A percentile compares a stretch with the other conserved stretches of the same genome.
Evolutionary conservation across 1,284 basidiomycete species (phyloP).

Genomic region (Ceratobasidium sp.): DNA sequence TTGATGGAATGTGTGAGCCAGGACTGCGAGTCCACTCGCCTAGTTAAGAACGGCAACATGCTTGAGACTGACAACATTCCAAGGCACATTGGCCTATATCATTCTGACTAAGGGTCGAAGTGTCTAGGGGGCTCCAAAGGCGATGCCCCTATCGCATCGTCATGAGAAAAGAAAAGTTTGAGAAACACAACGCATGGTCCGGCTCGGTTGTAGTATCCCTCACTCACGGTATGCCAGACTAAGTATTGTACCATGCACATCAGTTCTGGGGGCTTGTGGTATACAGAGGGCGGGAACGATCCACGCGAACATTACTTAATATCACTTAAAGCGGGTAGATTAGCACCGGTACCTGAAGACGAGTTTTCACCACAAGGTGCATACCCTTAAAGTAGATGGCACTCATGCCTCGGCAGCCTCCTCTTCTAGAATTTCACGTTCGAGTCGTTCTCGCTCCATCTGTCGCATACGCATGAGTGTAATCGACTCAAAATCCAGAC

Average conservation of each 20-base stretch:
- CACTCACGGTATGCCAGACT: background rate
- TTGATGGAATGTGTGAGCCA: conserved; percentile 13
- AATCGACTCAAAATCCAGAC: conserved; percentile 80
- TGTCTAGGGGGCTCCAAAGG: background rate
- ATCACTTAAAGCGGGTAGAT: background rate
- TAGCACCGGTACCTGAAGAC: background rate
- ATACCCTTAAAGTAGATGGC: background rate
- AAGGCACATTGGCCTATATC: conserved; percentile 1
- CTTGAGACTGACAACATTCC: background rate
- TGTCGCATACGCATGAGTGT: conserved; percentile 85
- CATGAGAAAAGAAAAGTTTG: background rate
- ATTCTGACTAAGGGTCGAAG: background rate
- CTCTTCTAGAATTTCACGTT: conserved; percentile 68
- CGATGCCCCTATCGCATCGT: background rate
- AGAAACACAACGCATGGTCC: background rate
- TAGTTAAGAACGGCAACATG: background rate
- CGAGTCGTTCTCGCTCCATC: conserved; percentile 78
- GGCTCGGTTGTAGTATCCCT: background rate
- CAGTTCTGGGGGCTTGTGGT: background rate
- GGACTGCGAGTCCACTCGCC: background rate
- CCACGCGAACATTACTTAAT: background rate
- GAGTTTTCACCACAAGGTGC: background rate
- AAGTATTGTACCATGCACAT: background rate
- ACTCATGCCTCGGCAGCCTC: conserved; percentile 52
- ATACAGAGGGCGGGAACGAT: background rate